Conservation (phyloP, 768 basidiomycete species). For the Rhizopogon rudus region DNA sequence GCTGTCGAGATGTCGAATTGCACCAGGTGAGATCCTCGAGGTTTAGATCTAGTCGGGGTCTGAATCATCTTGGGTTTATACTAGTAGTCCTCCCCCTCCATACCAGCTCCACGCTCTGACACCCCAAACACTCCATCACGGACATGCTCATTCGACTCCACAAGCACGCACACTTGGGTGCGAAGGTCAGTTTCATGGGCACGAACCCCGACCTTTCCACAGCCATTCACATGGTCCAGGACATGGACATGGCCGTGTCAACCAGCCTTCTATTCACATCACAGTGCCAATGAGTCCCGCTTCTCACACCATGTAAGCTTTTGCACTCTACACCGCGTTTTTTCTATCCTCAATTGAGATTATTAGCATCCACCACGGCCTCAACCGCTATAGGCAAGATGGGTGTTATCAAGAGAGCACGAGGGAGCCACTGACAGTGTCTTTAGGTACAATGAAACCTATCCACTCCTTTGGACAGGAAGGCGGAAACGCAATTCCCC, state of each 20-base stretch:
- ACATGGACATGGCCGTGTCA: too few relatives aligned
- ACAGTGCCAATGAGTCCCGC: background rate
- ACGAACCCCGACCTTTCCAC: background rate
- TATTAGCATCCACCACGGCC: background rate
- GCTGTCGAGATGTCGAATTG: background rate
- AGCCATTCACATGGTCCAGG: too few relatives aligned
- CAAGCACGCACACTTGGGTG: background rate
- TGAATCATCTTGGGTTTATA: background rate
- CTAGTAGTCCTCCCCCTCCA: background rate
- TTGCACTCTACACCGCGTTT: background rate
- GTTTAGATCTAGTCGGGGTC: background rate
- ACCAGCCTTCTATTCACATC: background rate
- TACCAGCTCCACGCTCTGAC: background rate
- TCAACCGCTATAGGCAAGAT: too few relatives aligned
- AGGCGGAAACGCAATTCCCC: background rate
- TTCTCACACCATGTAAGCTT: background rate
- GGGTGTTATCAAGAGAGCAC: too few relatives aligned
- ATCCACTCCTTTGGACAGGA: background rate
- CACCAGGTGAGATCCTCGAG: background rate
- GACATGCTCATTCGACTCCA: background rate
- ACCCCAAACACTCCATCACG: background rate
- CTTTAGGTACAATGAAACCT: background rate
- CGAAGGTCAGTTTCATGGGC: too few relatives aligned
- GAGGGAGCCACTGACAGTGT: background rate
- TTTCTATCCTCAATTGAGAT: too few relatives aligned